Evolutionary conservation across 441 rosid genomes (phyloP), one percentile per base, ranked within the genome.

Genomic region (Erysimum cheiri): DNA sequence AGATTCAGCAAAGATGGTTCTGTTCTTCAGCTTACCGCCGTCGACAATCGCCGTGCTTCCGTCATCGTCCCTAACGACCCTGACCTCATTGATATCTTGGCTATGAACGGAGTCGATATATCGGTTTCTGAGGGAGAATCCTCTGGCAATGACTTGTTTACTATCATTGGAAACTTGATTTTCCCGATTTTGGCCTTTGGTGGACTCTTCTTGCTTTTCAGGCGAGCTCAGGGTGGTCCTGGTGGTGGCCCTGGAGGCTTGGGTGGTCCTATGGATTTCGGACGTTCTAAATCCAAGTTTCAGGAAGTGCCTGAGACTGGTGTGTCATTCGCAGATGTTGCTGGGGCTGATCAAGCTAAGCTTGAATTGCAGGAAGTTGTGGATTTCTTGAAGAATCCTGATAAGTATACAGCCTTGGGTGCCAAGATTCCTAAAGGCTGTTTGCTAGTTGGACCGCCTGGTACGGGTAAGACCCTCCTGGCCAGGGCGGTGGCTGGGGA

Each of bases 251-350:
- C 96, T 4, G 98, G 97, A 0, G 97, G 98, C 26, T 80, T 93
- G 1, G 97, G 98, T 0, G 98, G 98, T 47, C 98, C 96, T 0
- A 89, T 93, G 98, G 97, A 90, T 72, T 90, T 90, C 13, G 97
- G 98, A 35, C 72, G 97, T 33, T 93, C 94, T 61, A 90, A 93
- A 72, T 90, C 98, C 4, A 93, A 90, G 54, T 93, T 90, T 76
- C 97, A 90, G 71, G 98, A 93, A 81, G 94, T 93, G 14, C 97
- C 97, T 31, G 98, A 93, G 70, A 93, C 97, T 8, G 96, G 98
- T 1, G 93, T 93, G 24, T 78, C 91, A 43, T 93, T 93, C 52
- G 82, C 86, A 14, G 96, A 93, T 70, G 96, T 93, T 17, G 98
- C 96, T 9, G 96, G 98, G 13, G 98, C 97, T 4, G 97, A 90